Base-by-base conservation (phyloP, 805 yeast species). In the Zygosaccharomyces gambellarensis region DNA sequence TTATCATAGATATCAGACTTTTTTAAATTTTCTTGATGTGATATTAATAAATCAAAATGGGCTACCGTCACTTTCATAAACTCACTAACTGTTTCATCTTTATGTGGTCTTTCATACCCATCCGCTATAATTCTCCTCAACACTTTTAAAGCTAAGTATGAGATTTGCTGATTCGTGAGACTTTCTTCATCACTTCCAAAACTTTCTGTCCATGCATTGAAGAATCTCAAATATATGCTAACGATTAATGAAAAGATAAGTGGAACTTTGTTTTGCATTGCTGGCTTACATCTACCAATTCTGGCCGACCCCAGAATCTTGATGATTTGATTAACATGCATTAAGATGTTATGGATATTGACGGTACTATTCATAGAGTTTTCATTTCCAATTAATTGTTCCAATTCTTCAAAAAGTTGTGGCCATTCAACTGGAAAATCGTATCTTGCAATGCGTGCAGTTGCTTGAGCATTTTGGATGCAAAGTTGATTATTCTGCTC, bases 341-440 rank as follows among this genome's bases (percentile, higher is more conserved):
- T 69, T 49, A 90, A 71, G 10, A 81, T 58, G 59, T 89, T 87
- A 62, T 81, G 80, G 8, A 85, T 68, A 36, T 80, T 75, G 3
- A 81, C 71, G 36, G 81, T 65, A 52, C 81, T 77, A 23, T 69
- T 71, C 39, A 68, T 66, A 25, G 70, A 66, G 11, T 74, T 72
- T 14, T 75, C 74, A 10, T 71, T 67, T 49, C 70, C 79, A 43
- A 85, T 59, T 19, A 73, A 58, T 3, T 59, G 59, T 40, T 79
- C 74, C 1, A 85, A 52, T 11, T 82, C 83, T 49, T 86, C 90
- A 60, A 94, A 85, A 17, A 94, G 63, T 2, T 76, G 67, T 0
- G 95, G 90, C 97, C 97, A 94, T 41, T 84, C 90, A 1, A 71
- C 65, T 0, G 98, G 97, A 63, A 87, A 94, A 59, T 94, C 99